These are phyloP conservation scores for Suaeda aralocaspica DNA, from an alignment of 148 eudicot species.

Conservation along the genomic window DNA sequence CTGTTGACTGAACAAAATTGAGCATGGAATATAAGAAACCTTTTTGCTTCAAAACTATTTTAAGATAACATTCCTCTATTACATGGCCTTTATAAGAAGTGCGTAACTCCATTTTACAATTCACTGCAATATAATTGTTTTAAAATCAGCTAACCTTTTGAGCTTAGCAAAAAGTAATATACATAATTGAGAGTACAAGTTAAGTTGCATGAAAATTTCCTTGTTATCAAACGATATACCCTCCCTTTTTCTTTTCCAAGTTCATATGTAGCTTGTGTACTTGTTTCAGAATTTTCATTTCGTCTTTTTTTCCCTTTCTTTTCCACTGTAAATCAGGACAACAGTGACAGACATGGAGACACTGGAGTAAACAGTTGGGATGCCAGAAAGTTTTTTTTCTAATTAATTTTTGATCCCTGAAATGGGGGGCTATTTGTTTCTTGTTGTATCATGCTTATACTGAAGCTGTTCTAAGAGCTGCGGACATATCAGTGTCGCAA, in stretches of 20 bases:
- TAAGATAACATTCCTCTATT: too few species aligned
- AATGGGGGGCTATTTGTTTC: background rate
- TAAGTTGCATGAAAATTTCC: too few species aligned
- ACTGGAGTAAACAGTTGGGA: constrained; percentile 11
- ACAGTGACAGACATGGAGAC: background rate
- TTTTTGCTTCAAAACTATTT: too few species aligned
- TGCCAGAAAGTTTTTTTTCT: background rate
- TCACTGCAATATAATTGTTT: too few species aligned
- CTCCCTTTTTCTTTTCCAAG: background rate
- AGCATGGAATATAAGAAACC: too few species aligned
- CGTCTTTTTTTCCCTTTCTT: background rate
- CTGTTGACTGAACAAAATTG: too few species aligned
- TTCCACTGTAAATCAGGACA: constrained; percentile 4
- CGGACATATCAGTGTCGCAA: background rate
- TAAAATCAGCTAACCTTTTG: too few species aligned
- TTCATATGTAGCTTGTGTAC: background rate
- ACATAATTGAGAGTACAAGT: too few species aligned
- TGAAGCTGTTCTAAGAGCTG: background rate
- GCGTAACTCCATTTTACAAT: too few species aligned
- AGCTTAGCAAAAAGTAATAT: too few species aligned
- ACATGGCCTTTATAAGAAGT: too few species aligned
- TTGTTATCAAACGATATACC: too few species aligned
- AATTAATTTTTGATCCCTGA: background rate
- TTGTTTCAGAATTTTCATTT: background rate
- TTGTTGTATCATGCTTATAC: constrained; percentile 11